A percentile compares a stretch with the other conserved stretches of the same genome.
Evolutionary conservation across 306 rosid species (phyloP).

Genomic region (Begonia fuchsioides): DNA sequence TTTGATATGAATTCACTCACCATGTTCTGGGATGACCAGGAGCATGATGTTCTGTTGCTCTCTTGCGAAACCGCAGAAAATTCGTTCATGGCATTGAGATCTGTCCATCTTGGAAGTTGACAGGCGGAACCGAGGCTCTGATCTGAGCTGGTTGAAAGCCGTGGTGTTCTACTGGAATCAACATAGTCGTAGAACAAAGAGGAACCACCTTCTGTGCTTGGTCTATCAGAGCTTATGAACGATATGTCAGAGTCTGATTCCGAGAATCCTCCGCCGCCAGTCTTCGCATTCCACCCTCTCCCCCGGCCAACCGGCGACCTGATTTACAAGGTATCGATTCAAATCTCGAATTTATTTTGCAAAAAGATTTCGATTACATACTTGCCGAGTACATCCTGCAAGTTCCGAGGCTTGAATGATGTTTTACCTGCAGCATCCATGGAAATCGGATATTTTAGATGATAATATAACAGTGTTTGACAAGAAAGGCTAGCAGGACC

Average conservation of each 20-base stretch:
- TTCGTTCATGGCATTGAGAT: constrained; percentile 25
- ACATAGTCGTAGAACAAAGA: constrained; percentile 33
- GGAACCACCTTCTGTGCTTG: constrained; percentile 52
- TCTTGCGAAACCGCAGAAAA: constrained; percentile 35
- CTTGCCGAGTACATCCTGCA: constrained; percentile 39
- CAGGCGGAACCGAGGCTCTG: constrained; percentile 40
- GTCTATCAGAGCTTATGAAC: constrained; percentile 68
- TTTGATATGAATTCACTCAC: constrained; percentile 20
- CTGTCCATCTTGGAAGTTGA: constrained; percentile 19
- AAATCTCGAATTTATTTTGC: background rate
- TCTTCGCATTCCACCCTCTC: constrained; percentile 24
- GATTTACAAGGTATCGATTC: constrained; percentile 9
- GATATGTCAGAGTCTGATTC: constrained; percentile 74
- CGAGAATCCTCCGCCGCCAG: constrained; percentile 31
- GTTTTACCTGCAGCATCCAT: constrained; percentile 19
- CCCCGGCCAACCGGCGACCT: constrained; percentile 30
- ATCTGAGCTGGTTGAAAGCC: constrained; percentile 62
- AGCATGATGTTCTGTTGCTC: constrained; percentile 33
- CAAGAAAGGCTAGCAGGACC: constrained; percentile 28
- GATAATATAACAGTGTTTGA: background rate
- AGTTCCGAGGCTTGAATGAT: constrained; percentile 44
- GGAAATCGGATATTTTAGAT: background rate
- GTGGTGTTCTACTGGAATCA: constrained; percentile 30
- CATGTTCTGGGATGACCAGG: constrained; percentile 49
- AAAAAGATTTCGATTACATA: constrained; percentile 8